Percentiles rank a stretch among this genome's conserved stretches.
Evolutionary conservation across 139 green algal genomes (phyloP).

Genomic region (Chara braunii): DNA sequence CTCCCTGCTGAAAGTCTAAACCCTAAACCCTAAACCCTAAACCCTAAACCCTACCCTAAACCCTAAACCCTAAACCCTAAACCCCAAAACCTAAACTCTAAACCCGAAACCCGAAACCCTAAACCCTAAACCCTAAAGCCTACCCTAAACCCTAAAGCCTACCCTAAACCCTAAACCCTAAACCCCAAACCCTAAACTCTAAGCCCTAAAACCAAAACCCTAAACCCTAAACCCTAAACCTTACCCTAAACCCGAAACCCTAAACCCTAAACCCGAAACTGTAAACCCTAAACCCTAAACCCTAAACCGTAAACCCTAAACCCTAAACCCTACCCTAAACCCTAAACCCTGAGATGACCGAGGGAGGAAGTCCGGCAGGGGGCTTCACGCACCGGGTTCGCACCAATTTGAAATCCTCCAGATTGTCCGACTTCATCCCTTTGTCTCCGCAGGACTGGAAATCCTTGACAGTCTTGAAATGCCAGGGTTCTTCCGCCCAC

Average conservation of each 20-base stretch:
- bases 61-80: constrained; percentile 7
- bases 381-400: no score
- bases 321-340: not conserved
- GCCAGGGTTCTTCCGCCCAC: no score
- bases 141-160: constrained; percentile 7
- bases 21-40: constrained; percentile 7
- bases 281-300: constrained; percentile 14
- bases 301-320: constrained; percentile 16
- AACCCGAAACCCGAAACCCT: constrained; percentile 13
- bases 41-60: constrained; percentile 2
- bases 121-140: constrained; percentile 5
- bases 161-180: not conserved
- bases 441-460: no score
- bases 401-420: no score
- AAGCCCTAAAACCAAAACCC: constrained; percentile 22
- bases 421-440: no score
- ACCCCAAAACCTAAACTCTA: constrained; percentile 21
- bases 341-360: constrained; percentile 6
- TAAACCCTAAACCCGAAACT: constrained; percentile 15
- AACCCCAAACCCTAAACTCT: constrained; percentile 20
- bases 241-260: constrained; percentile 10
- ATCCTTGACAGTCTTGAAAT: no score
- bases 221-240: constrained; percentile 18
- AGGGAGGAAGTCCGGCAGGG: no score
- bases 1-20: not conserved